Base-by-base conservation (phyloP, 225 moss, liverwort and hornwort species). In the Neckera pumila region DNA sequence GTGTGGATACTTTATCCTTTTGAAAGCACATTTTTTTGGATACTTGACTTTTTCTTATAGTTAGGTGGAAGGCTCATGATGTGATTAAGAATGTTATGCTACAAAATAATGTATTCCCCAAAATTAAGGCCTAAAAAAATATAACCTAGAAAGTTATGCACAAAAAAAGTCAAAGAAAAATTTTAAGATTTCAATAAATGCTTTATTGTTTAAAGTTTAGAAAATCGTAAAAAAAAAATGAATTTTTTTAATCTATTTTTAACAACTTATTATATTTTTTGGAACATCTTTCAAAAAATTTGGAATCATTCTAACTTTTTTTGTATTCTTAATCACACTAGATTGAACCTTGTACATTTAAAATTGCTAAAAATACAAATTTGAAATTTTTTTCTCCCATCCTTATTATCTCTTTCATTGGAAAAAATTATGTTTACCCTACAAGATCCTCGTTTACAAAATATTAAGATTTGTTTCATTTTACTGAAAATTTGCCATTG, bases 31-130 rank as follows among this genome's bases (percentile, higher is more conserved):
- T 67, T 38, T 6, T n/a, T 22, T 3, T 20, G 1, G 4, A 22
- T 6, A 38, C 7, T 4, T 67, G 7, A 7, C 4, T n/a, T 36
- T 34, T 20, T 36, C 1, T 11, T 66, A 31, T 31, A 11, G 36
- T 6, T 19, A 20, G 11, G 5, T n/a, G 1, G 7, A 4, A n/a
- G 12, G n/a, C 22, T 67, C 2, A 2, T 67, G 6, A 11, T 0
- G 0, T n/a, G n/a, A 3, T 21, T n/a, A 69, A 22, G 2, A 38
- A 38, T 22, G 0, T 12, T 69, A 12, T 21, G 4, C 22, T 40
- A 13, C 0, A 62, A 22, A 23, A 14, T 38, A 69, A 40, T 42
- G 15, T 43, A 17, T 43, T 43, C 4, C 27, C 17, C 30, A 45
- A 72, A 73, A 45, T 17, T 27, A 4, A 28, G 14, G 23, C 43